phyloP scores from a whole-genome alignment of 176 grass and related monocot species.

The Raddia distichophylla region DNA sequence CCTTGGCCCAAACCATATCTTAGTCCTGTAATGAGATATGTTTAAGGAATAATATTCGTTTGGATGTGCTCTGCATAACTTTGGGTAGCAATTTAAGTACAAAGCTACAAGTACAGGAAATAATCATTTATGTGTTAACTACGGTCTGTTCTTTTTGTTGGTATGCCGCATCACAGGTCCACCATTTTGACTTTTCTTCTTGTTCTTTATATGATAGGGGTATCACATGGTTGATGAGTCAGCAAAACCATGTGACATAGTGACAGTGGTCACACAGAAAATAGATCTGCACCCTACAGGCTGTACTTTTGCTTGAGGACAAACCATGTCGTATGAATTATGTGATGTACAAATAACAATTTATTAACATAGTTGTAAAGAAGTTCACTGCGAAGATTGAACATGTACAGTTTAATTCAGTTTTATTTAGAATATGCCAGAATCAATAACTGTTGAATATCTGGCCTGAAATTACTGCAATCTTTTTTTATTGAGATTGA shows the following conservation, averaged over 20 bases:
- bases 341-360: background rate
- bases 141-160: conserved; percentile 22
- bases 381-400: background rate
- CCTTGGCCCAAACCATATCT: background rate
- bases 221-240: conserved; percentile 41
- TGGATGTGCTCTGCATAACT: background rate
- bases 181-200: conserved; percentile 24
- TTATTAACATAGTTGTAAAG: background rate
- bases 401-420: background rate
- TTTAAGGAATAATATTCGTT: background rate
- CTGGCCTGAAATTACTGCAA: background rate
- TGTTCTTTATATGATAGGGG: conserved; percentile 27
- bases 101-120: conserved; percentile 29
- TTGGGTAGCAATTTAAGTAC: background rate
- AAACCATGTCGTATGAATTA: conserved; percentile 11
- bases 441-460: background rate
- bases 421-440: background rate
- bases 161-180: conserved; percentile 41
- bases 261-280: conserved; percentile 14
- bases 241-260: conserved; percentile 35
- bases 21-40: background rate
- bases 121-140: background rate
- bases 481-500: conserved; percentile 5
- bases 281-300: conserved; percentile 33
- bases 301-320: conserved; percentile 16